Conservation (phyloP, 163 green algal genomes). For the Scenedesmus sp. region DNA sequence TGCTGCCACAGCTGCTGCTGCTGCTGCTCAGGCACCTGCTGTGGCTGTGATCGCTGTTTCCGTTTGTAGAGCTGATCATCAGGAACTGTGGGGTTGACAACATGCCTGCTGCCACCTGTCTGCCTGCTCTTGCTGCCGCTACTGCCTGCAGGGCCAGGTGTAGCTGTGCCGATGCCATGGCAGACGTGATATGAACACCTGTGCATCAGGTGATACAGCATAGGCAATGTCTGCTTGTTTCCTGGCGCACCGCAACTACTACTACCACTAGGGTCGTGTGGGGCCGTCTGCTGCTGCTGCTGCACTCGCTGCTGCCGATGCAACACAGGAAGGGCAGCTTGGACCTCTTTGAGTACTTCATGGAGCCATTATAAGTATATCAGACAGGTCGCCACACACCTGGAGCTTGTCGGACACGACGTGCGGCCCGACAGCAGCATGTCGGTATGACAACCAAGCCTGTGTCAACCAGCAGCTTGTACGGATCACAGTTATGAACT, state of each 20-base stretch:
- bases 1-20: slow-evolving; percentile 30
- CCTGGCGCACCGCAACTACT: background rate
- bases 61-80: background rate
- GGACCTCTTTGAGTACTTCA: too few relatives aligned
- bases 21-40: background rate
- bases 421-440: background rate
- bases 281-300: background rate
- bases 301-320: slow-evolving; percentile 3
- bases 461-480: background rate
- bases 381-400: background rate
- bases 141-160: background rate
- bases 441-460: background rate
- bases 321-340: too few relatives aligned
- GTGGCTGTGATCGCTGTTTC: background rate
- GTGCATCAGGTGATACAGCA: background rate
- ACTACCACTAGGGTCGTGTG: background rate
- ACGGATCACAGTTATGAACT: background rate
- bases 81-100: background rate
- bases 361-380: too few relatives aligned
- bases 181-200: background rate
- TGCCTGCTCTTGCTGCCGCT: background rate
- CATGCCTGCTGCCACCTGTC: background rate
- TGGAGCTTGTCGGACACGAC: background rate
- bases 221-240: background rate
- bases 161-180: background rate